Base-by-base conservation (phyloP, 2,329 filamentous ascomycete species). In the Penicillium sp. region DNA sequence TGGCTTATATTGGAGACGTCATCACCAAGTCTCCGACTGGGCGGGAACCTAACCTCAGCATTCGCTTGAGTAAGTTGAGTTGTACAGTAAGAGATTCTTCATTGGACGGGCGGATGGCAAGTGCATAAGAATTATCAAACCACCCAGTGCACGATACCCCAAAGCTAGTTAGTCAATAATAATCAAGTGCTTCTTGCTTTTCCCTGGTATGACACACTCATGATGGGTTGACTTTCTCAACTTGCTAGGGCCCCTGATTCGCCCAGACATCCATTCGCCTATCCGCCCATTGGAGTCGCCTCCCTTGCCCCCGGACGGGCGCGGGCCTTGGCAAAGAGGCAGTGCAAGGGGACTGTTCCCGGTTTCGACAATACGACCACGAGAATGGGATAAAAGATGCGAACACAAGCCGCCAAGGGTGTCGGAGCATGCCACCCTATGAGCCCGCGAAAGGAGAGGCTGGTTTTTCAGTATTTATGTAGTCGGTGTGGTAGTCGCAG, bases 271-370 rank as follows among this genome's bases (percentile, higher is more conserved):
- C 19, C 19, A 19, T 44, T 31, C 14, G 6, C 18, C n/a, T 18
- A 40, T 44, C 14, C 43, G 43, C 24, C 43, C 22, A 43, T 24
- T 43, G 3, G 31, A 27, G 51, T 51, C 47, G 39, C 39, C 16
- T 40, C 52, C 52, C 19, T 27, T 55, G 43, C 43, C 33, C 24
- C 41, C 22, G 9, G 43, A 46, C 24, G 54, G 37, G 18, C n/a
- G 24, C 16, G 49, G 47, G 40, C 49, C 51, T 49, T 47, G 46
- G 47, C 57, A 51, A 35, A 22, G 57, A 56, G 54, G 53, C 57
- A 59, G 57, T 60, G 56, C 56, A 58, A 18, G 49, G 22, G 50
- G 39, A 40, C 43, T 22, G 22, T 51, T 37, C 19, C 33, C 18
- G n/a, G 46, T 19, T 14, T 22, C 19, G 44, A 19, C 19, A 16